phyloP scores from a whole-genome alignment of 1,139 yeast species.

The Yamadazyma dushanensis region DNA sequence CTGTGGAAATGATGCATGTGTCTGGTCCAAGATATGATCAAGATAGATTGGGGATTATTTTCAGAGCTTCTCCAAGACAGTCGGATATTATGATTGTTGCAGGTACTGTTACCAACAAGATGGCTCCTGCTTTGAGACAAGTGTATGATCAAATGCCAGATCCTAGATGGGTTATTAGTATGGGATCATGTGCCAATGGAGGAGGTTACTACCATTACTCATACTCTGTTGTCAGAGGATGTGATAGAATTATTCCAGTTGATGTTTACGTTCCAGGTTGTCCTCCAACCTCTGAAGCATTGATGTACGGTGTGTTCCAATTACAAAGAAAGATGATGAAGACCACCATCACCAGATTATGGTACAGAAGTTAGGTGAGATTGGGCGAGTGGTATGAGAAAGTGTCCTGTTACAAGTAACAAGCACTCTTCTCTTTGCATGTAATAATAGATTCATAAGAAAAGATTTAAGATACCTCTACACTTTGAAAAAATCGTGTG shows the following conservation, averaged over 20 bases:
- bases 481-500: not conserved
- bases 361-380: slow-evolving; percentile 72
- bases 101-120: slow-evolving; percentile 87
- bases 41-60: slow-evolving; percentile 89
- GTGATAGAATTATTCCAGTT: slow-evolving; percentile 85
- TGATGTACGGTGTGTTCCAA: slow-evolving; percentile 88
- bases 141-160: slow-evolving; percentile 95
- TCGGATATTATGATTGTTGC: slow-evolving; percentile 94
- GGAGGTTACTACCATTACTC: slow-evolving; percentile 94
- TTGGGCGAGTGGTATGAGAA: too few relatives aligned
- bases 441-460: slow-evolving; percentile 5
- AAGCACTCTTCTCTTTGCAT: slow-evolving; percentile 5
- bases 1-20: slow-evolving; percentile 95
- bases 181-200: slow-evolving; percentile 95
- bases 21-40: slow-evolving; percentile 92
- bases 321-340: slow-evolving; percentile 87
- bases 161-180: slow-evolving; percentile 86
- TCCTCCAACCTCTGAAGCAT: slow-evolving; percentile 90
- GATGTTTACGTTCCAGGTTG: slow-evolving; percentile 93
- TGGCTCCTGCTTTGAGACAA: slow-evolving; percentile 93
- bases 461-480: too few relatives aligned
- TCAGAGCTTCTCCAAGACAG: slow-evolving; percentile 94
- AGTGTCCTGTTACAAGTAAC: too few relatives aligned
- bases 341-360: slow-evolving; percentile 77
- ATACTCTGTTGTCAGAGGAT: slow-evolving; percentile 86